Evolutionary conservation across 1,139 yeast species (phyloP), one percentile per base, ranked within the genome.

Genomic region (Candida sp.): DNA sequence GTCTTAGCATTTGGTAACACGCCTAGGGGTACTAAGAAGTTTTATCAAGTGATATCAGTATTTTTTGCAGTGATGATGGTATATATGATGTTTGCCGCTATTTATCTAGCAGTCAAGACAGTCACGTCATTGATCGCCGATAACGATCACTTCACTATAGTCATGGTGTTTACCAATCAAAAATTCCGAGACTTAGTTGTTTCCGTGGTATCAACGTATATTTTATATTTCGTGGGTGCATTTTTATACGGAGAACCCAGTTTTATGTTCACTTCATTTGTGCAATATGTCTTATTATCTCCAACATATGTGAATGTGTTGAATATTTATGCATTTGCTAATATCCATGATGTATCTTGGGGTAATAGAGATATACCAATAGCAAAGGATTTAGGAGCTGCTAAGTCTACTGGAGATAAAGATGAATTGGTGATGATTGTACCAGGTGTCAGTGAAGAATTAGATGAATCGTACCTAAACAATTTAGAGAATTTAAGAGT

Each of bases 261-360:
- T 70, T 89, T 87, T 59, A 81, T 87, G 86, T 60, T 84, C 47
- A 85, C 93, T 1, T 79, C 87, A 42, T 83, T 86, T 58, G 53
- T 75, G 21, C 95, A 87, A 61, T 87, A 87, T 57, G 66, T 87
- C 44, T 66, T 87, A 46, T 65, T 87, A 45, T 81, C 88, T 38
- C 95, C 95, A 1, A 77, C 87, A 1, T 87, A 87, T 63, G 79
- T 85, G 61, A 87, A 87, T 57, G 86, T 87, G 42, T 72, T 87
- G 56, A 87, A 86, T 57, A 89, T 87, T 46, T 87, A 87, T 60
- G 88, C 95, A 5, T 87, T 87, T 63, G 86, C 95, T 70, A 87
- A 87, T 60, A 84, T 86, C 53, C 91, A 87, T 62, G 95, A 87
- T 64, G 84, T 87, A 41, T 83, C 93, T 0, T 87, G 95, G 95